These are phyloP conservation scores for Pseudocercospora musae DNA, from an alignment of 2,329 filamentous ascomycete genomes.

Conservation along the genomic window DNA sequence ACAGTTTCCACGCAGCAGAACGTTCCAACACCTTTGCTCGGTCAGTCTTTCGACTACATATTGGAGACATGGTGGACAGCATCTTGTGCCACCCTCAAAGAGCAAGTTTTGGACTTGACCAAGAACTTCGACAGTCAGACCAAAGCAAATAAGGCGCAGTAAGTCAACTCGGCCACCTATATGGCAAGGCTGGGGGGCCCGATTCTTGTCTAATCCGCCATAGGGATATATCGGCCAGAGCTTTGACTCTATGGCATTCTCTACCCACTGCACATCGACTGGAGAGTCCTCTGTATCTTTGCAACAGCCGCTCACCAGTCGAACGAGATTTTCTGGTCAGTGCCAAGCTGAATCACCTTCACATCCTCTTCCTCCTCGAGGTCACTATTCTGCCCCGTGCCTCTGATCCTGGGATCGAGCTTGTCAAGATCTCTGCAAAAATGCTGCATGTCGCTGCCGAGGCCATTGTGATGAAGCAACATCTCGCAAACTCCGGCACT, in stretches of 20 bases:
- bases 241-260: constrained; percentile 27
- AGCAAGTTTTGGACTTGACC: constrained; percentile 35
- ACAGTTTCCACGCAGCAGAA: not conserved
- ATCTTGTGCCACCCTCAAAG: constrained; percentile 34
- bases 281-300: constrained; percentile 7
- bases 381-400: constrained; percentile 24
- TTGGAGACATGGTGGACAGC: constrained; percentile 34
- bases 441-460: constrained; percentile 35
- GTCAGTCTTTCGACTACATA: constrained; percentile 24
- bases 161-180: not conserved
- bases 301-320: constrained; percentile 12
- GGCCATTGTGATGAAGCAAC: constrained; percentile 31
- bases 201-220: too few species aligned
- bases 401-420: constrained; percentile 25
- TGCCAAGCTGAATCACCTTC: constrained; percentile 35
- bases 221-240: constrained; percentile 4
- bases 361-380: constrained; percentile 35
- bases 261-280: constrained; percentile 28
- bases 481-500: constrained; percentile 36
- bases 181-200: not conserved
- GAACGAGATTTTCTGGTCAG: constrained; percentile 36
- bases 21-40: not conserved
- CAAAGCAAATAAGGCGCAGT: constrained; percentile 7
- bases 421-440: constrained; percentile 29
- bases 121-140: constrained; percentile 18